Conservation (phyloP, 805 yeast genomes). For the Lachancea meyersii region DNA sequence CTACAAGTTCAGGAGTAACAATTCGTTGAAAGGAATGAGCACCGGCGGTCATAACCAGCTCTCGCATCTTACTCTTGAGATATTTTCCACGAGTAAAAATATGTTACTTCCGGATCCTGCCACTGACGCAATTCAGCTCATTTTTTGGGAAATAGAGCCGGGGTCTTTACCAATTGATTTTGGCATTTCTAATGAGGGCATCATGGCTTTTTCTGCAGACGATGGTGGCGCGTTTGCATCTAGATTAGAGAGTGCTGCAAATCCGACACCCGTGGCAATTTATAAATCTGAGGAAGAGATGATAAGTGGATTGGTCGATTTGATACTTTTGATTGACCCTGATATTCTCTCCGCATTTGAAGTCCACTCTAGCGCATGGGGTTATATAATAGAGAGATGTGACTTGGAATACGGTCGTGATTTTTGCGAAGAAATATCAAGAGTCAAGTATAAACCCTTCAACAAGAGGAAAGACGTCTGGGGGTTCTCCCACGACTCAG, state of each 20-base stretch:
- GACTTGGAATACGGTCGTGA: conserved; percentile 42
- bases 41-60: conserved; percentile 42
- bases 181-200: conserved; percentile 36
- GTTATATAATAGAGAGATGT: conserved; percentile 70
- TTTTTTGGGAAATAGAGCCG: conserved; percentile 59
- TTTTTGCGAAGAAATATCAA: conserved; percentile 51
- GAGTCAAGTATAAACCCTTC: conserved; percentile 45
- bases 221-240: conserved; percentile 5
- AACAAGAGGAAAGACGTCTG: conserved; percentile 62
- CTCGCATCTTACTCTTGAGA: conserved; percentile 58
- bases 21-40: conserved; percentile 14
- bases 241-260: conserved; percentile 14
- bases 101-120: conserved; percentile 57
- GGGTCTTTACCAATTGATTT: conserved; percentile 34
- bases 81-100: conserved; percentile 54
- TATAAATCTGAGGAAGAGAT: conserved; percentile 53
- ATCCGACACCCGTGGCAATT: conserved; percentile 32
- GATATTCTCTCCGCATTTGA: conserved; percentile 87
- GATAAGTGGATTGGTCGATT: conserved; percentile 47
- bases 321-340: conserved; percentile 68
- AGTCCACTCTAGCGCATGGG: conserved; percentile 79
- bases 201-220: conserved; percentile 23
- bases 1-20: conserved; percentile 11
- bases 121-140: conserved; percentile 48
- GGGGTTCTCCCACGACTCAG: conserved; percentile 78